Base-by-base conservation (phyloP, 176 grass and related monocot genomes). In the Musa schizocarpa region DNA sequence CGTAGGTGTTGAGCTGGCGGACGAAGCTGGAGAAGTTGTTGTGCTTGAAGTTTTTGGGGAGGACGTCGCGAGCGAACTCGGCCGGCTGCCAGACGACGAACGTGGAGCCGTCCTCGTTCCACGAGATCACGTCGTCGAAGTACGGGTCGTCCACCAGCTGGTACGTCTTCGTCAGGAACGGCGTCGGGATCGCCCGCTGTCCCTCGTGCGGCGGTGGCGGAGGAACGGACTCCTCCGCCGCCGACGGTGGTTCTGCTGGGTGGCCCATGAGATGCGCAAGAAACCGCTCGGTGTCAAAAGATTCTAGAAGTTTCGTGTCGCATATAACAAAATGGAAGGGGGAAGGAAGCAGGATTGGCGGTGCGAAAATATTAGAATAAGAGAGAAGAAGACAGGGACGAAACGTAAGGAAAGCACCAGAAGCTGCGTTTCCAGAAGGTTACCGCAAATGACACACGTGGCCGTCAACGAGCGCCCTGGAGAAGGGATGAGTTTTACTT, bases 1-100 rank as follows among this genome's bases (percentile, higher is more conserved):
- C 77, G 52, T 79, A 79, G 24, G 77, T 79, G 52, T 79, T 79
- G 10, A 79, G 77, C 65, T 79, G 77, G 77, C 77, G 77, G 52
- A 79, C 77, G 52, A 79, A 79, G 68, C 17, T 34, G 17, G 50
- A 20, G 50, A 72, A 51, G 19, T 26, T 9, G 9, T 52, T 72
- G 10, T 34, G 34, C n/a, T 43, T 43, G 34, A 43, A 43, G 34
- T 43, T 11, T 12, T 72, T 5, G 9, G 49, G 62, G 62, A 65
- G 62, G 62, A 65, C 20, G 20, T 65, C 62, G 62, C 62, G 2
- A 9, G 62, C 62, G 20, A 65, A 65, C 21, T 65, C 62, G 62
- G 62, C 62, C 62, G 62, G 62, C 9, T 20, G 19, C 62, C 62
- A 65, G 62, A 65, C 62, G 62, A 65, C 21, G 62, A 65, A 65